Evolutionary conservation across 495 filamentous ascomycete genomes (phyloP), one percentile per base, ranked within the genome.

Genomic region (Hyaloscypha finlandica): DNA sequence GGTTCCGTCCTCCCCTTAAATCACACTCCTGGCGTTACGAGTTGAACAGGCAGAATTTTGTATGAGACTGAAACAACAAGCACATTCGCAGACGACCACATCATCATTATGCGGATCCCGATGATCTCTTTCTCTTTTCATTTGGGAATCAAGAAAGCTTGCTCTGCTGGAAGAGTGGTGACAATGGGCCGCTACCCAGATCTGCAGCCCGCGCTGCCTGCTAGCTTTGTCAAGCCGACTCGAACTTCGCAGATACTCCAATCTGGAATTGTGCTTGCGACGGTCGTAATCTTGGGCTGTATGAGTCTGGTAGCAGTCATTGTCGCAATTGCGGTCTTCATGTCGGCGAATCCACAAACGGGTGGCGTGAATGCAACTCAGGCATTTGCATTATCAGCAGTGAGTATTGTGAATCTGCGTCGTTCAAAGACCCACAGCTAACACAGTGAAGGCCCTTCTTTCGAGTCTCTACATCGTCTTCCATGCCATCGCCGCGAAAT

Each of bases 391-490:
- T 39, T 70, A 25, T 25, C 63, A 20, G 63, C 68, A 33, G 63
- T 66, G 59, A 70, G 68, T 52, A 22, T 31, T 5, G 14, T 8
- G 16, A 5, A 8, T 32, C 30, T 32, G 16, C 25, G 19, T 30
- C 30, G 37, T 48, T 11, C 11, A 59, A 9, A 37, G 33, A 3
- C 8, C 16, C 14, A 42, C 12, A 29, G 39, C 61, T 71, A 55
- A 64, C 9, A 0, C 0, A 30, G 1, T 30, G 4, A 12, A 71
- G 71, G 60, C 71, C 19, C n/a, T 62, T 3, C 25, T 68, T 6
- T 68, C 71, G 30, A 56, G 67, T 25, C 8, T 55, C 9, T 70
- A 73, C 57, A 48, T 69, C 22, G 0, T 65, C 12, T 30, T 68
- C 12, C 71, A 73, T 37, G 48, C 32, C 0, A 20, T 66, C 22